phyloP scores from a whole-genome alignment of 805 yeast genomes.

The Kodamaea laetipori region DNA sequence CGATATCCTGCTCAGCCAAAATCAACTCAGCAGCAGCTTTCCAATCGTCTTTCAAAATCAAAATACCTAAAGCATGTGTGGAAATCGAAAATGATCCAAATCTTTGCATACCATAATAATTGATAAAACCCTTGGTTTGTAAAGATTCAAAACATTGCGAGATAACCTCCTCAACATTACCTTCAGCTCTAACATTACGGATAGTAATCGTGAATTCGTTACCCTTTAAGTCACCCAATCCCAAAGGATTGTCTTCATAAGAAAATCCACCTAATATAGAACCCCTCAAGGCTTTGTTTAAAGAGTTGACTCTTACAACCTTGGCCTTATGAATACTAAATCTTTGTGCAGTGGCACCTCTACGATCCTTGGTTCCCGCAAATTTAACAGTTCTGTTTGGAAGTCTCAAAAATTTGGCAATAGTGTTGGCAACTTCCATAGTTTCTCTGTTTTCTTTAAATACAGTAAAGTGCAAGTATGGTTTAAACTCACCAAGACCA shows the following conservation, averaged over 20 bases:
- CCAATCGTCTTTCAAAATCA: conserved; percentile 73
- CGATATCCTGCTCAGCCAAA: conserved; percentile 82
- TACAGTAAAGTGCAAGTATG: conserved; percentile 72
- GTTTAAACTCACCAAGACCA: conserved; percentile 72
- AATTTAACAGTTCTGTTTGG: conserved; percentile 73
- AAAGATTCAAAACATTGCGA: conserved; percentile 58
- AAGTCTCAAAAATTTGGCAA: conserved; percentile 71
- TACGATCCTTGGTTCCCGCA: conserved; percentile 96
- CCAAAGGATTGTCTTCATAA: conserved; percentile 62
- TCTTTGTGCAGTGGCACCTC: conserved; percentile 92
- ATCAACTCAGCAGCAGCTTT: conserved; percentile 75
- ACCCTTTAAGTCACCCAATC: conserved; percentile 83
- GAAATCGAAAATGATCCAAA: conserved; percentile 95
- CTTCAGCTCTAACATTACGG: conserved; percentile 60
- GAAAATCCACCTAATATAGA: conserved; percentile 76
- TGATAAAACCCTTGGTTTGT: conserved; percentile 74
- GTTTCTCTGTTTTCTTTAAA: conserved; percentile 97
- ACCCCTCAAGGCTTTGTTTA: conserved; percentile 78
- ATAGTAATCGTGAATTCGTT: conserved; percentile 87
- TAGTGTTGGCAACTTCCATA: conserved; percentile 84
- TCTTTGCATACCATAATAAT: conserved; percentile 97
- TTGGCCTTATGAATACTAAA: conserved; percentile 68
- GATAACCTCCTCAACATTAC: conserved; percentile 48
- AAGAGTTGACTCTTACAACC: conserved; percentile 70
- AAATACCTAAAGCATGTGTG: conserved; percentile 82